Evolutionary conservation across 257 asterid genomes (phyloP), one percentile per base, ranked within the genome.

Genomic region (Paulownia fortunei): DNA sequence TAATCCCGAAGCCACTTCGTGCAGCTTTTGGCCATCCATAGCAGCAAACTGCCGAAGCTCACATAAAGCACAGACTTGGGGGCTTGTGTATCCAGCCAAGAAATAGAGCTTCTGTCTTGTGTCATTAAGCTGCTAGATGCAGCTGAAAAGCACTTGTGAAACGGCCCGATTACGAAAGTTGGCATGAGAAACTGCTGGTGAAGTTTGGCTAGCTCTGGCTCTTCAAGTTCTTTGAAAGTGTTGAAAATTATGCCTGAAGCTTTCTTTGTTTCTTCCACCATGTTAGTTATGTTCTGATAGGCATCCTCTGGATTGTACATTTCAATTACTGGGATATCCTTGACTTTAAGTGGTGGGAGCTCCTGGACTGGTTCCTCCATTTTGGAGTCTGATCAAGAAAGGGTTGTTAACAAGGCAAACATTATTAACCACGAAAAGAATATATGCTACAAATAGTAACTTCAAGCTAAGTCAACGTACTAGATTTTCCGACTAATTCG

Each of bases 1-100:
- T 39, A 86, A 42, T 1, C 89, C 87, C 84, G 76, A 77, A 24
- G 86, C 86, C 19, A 80, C 49, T 49, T 86, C 87, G 16, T 24
- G 32, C 6, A 83, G 52, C 49, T 81, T 82, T 0, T 64, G 51
- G 52, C 59, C 60, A 36, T 83, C 80, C 30, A 85, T 44, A 18
- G 70, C 56, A 4, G 83, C 81, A n/a, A 83, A 62, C 92, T 89
- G 61, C 92, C 92, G 0, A 85, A 59, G 82, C 89, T 86, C 9
- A 89, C 80, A 10, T 84, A 89, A 0, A 89, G 76, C 1, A 87
- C 91, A 15, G 86, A 89, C 3, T 71, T 79, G 0, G 84, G 75
- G 26, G 84, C 27, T 46, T 85, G 89, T 27, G 46, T 67, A 6
- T 88, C 86, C 12, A 88, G 80, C 91, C 89, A 88, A 0, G 72